Evolutionary conservation across 129 eudicot species (phyloP), one percentile per base, ranked within the genome.

Genomic region (Lactuca sativa): DNA sequence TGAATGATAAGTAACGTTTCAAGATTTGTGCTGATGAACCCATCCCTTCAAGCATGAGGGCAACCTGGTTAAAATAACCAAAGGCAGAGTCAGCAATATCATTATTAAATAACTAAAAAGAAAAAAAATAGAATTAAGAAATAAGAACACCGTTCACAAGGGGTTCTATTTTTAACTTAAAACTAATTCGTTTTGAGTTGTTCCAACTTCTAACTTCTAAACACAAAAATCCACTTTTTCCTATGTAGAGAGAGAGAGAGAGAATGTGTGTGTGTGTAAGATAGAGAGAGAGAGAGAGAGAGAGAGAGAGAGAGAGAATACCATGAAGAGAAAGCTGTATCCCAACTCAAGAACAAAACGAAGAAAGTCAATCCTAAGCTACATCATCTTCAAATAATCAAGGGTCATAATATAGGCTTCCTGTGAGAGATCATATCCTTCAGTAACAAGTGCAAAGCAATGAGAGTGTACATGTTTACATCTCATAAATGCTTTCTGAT

Each of bases 301-400:
- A 1, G 74, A 6, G 59, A 53, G 58, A 52, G 75, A 31, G 72
- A 52, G 51, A 60, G 73, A 56, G 64, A 33, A 64, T 59, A 86
- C 86, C 74, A 88, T 86, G 62, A 86, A 86, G 36, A 86, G 70
- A 48, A 86, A 86, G 71, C 75, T 83, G 82, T 81, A 80, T 63
- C 92, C 92, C 80, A 80, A 67, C 66, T 86, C 88, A 72, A 86
- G 92, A 63, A 86, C 86, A 69, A 61, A 58, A n/a, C 84, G 84
- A 36, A 86, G 70, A 71, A 86, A 81, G 75, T 80, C 86, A 48
- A 83, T 78, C 65, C 88, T 66, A 69, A 77, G 76, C 92, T 86
- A 86, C 88, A 83, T 83, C 86, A 86, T 86, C 76, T 86, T 83
- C 66, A 86, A 70, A 74, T 83, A 86, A 74, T 83, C 86, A 47